Evolutionary conservation across 2,329 filamentous ascomycete genomes (phyloP).

Genomic region (Pseudopyricularia cyperi): DNA sequence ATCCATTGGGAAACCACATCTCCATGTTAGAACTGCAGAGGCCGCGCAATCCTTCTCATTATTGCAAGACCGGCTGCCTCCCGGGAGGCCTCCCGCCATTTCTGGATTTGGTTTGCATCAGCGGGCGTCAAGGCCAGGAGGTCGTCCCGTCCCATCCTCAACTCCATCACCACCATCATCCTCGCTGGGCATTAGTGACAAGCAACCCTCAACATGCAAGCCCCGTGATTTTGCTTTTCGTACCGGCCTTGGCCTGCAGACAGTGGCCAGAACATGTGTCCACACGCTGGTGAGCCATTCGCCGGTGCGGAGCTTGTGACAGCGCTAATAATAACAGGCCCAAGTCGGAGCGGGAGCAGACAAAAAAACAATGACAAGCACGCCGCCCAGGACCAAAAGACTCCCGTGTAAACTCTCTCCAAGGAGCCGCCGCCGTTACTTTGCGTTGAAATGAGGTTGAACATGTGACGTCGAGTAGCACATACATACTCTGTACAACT

Average conservation of each 20-base stretch:
- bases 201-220: not conserved
- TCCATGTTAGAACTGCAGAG: not conserved
- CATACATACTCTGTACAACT: too few species aligned
- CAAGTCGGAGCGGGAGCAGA: not conserved
- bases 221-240: not conserved
- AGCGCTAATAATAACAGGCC: not conserved
- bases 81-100: not conserved
- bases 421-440: too few species aligned
- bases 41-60: not conserved
- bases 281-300: not conserved
- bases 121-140: not conserved
- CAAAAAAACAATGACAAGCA: too few species aligned
- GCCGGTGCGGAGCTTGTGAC: not conserved
- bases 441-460: too few species aligned
- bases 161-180: not conserved
- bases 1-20: too few species aligned
- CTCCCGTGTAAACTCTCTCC: too few species aligned
- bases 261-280: not conserved
- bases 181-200: not conserved
- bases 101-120: not conserved
- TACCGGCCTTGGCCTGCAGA: not conserved
- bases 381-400: too few species aligned
- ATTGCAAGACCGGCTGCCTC: not conserved
- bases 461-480: too few species aligned
- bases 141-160: not conserved